Conservation (phyloP, 2,329 filamentous ascomycete genomes). For the Calycina herbarum region DNA sequence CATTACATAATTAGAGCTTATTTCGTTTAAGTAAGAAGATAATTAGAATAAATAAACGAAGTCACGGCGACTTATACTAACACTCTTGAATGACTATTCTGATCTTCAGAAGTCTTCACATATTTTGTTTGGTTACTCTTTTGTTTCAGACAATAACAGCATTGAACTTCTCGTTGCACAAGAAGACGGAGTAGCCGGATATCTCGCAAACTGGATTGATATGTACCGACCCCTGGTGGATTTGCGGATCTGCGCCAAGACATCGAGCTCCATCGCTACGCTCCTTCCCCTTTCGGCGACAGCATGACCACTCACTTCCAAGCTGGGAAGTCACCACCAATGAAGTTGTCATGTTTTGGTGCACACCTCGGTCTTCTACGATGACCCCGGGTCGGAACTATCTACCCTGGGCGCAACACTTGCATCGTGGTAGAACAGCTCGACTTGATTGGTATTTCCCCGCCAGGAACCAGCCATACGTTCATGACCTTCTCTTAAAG, state of each 20-base stretch:
- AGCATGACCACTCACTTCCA: not conserved
- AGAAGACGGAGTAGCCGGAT: too few species aligned
- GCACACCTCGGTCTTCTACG: not conserved
- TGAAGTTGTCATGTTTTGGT: not conserved
- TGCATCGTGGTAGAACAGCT: not conserved
- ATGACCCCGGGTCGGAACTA: not conserved
- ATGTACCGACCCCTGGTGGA: not conserved
- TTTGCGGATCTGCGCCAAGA: not conserved
- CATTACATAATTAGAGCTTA: too few species aligned
- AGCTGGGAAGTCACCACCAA: not conserved
- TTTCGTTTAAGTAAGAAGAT: too few species aligned
- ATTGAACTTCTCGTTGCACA: too few species aligned
- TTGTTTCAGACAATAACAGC: too few species aligned
- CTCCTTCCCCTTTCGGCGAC: not conserved
- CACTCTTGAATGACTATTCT: too few species aligned
- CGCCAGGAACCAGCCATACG: not conserved
- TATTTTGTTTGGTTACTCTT: too few species aligned
- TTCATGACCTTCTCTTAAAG: not conserved
- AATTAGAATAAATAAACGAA: too few species aligned
- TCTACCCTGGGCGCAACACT: not conserved
- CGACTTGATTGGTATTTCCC: not conserved
- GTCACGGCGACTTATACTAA: too few species aligned
- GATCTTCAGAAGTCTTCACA: too few species aligned
- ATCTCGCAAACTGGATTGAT: too few species aligned
- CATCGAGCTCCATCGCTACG: not conserved